phyloP scores from a whole-genome alignment of 352 stramenopile genomes.

The Pythium rishiriense region DNA sequence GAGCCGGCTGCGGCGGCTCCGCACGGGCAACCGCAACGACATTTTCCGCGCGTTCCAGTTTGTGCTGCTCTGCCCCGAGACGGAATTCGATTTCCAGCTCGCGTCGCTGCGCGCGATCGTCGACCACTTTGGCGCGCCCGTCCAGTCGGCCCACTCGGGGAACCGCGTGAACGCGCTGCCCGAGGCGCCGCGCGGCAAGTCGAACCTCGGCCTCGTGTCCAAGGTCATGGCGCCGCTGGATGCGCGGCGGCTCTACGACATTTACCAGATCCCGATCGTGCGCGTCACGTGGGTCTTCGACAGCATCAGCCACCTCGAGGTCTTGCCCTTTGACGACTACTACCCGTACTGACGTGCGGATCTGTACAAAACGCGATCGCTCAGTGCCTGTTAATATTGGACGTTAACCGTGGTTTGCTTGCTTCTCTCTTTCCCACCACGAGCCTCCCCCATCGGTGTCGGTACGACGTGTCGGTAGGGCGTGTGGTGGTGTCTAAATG shows the following conservation, averaged over 20 bases:
- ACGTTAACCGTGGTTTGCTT: not conserved
- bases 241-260: slow-evolving; percentile 58
- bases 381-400: not conserved
- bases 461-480: not conserved
- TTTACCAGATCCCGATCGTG: slow-evolving; percentile 82
- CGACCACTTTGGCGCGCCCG: slow-evolving; percentile 64
- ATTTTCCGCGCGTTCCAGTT: slow-evolving; percentile 82
- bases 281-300: slow-evolving; percentile 88
- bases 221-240: slow-evolving; percentile 57
- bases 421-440: not conserved
- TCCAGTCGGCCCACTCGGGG: slow-evolving; percentile 30
- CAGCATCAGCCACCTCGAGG: slow-evolving; percentile 83
- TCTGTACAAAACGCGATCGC: not conserved
- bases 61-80: slow-evolving; percentile 63
- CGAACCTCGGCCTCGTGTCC: slow-evolving; percentile 65
- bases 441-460: not conserved
- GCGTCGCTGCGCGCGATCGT: slow-evolving; percentile 58
- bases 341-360: slow-evolving; percentile 62
- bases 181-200: slow-evolving; percentile 8
- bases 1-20: slow-evolving; percentile 44
- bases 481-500: not conserved
- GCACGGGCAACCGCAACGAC: slow-evolving; percentile 61
- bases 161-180: slow-evolving; percentile 9
- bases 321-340: slow-evolving; percentile 85
- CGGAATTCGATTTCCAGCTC: slow-evolving; percentile 78